These are phyloP conservation scores for Fistulinella prunicolor DNA, from an alignment of 768 basidiomycete species.

Conservation along the genomic window DNA sequence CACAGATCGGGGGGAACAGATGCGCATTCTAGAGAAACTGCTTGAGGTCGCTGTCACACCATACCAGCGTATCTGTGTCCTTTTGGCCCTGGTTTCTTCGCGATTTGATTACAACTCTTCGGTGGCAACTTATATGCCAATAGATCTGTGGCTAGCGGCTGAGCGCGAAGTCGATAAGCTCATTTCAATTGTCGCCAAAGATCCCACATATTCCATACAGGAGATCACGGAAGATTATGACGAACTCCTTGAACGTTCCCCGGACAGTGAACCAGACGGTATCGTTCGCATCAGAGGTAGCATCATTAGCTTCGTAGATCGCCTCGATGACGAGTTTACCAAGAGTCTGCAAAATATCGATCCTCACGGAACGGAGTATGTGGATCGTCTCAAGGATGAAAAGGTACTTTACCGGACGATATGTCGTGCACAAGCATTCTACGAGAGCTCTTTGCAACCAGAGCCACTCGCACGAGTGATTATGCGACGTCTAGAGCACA, in stretches of 20 bases:
- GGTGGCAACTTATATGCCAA: conserved; percentile 82
- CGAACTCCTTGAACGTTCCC: conserved; percentile 79
- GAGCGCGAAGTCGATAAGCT: conserved; percentile 88
- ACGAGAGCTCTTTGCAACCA: conserved; percentile 72
- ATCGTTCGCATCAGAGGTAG: conserved; percentile 89
- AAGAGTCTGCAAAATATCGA: conserved; percentile 97
- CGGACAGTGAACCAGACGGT: conserved; percentile 65
- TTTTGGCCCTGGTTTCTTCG: conserved; percentile 89
- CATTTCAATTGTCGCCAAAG: conserved; percentile 69
- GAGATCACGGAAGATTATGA: conserved; percentile 89
- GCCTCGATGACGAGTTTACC: conserved; percentile 97
- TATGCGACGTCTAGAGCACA: conserved; percentile 95
- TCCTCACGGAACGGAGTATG: conserved; percentile 98
- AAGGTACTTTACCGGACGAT: conserved; percentile 92
- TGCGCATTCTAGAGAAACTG: conserved; percentile 83
- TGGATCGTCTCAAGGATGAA: conserved; percentile 95
- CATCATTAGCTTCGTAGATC: conserved; percentile 94
- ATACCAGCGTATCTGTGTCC: conserved; percentile 92
- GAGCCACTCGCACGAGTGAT: conserved; percentile 86
- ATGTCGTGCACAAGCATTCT: conserved; percentile 87
- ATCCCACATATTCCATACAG: conserved; percentile 80
- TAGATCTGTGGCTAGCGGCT: conserved; percentile 86
- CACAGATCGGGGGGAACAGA: conserved; percentile 94
- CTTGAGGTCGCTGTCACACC: conserved; percentile 81
- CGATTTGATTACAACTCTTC: conserved; percentile 97